These are phyloP conservation scores for Sphaerulina vaccinii DNA, from an alignment of 2,329 filamentous ascomycete genomes.

Conservation along the genomic window DNA sequence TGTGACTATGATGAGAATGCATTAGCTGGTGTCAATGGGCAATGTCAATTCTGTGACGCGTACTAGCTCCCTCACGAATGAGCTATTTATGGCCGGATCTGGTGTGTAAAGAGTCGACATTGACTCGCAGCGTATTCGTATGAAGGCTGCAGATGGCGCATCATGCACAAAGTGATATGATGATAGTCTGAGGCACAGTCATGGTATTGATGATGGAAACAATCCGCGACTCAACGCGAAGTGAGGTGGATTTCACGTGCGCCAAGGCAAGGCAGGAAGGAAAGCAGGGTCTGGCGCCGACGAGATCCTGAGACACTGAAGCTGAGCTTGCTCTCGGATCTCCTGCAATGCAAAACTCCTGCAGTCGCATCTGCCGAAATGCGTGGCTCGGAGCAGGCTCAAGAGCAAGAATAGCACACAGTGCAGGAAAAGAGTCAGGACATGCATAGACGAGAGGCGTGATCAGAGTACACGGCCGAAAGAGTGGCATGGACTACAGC, in stretches of 20 bases:
- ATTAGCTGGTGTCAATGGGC: neutral
- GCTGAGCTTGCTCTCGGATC: neutral
- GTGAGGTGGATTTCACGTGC: no score
- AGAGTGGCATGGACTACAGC: no score
- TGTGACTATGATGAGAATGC: constrained; percentile 51
- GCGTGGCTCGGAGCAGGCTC: neutral
- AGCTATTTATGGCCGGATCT: constrained; percentile 12
- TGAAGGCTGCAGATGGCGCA: neutral
- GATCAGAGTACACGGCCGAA: neutral
- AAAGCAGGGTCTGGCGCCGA: no score
- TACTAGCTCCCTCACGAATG: constrained; percentile 7
- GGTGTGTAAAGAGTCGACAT: constrained; percentile 12
- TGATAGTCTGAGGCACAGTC: neutral
- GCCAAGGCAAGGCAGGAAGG: no score
- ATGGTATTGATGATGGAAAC: neutral
- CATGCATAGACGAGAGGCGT: neutral
- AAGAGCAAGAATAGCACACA: constrained; percentile 5
- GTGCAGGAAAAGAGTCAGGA: neutral
- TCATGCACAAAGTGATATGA: neutral
- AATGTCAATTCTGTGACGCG: neutral
- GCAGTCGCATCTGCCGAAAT: constrained; percentile 2
- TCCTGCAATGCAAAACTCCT: neutral
- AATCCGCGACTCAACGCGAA: neutral
- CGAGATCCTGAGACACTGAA: neutral
- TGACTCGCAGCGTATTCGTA: neutral